Evolutionary conservation across 768 basidiomycete species (phyloP), one percentile per base, ranked within the genome.

Genomic region (Suillus tomentosus): DNA sequence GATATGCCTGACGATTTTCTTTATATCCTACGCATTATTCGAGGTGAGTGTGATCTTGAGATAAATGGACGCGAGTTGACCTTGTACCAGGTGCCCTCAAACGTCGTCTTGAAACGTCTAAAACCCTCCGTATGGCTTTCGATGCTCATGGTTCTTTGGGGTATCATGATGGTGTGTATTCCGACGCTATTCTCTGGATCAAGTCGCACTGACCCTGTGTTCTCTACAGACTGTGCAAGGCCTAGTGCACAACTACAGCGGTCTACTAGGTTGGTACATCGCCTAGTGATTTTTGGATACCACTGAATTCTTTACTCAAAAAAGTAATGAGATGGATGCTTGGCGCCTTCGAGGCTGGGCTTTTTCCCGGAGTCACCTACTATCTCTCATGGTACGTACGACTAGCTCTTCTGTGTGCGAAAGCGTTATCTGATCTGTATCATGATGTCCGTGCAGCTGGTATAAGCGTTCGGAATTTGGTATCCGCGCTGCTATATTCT

Each of bases 81-180:
- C 45, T 48, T 40, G 24, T 27, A 42, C 24, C 60, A 82, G 81
- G 84, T 91, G 36, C 91, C 91, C 3, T 89, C 87, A 15, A 91
- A 91, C 65, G 76, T 90, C 3, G 86, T 90, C 71, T 76, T 91
- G 59, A 91, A 91, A 71, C 84, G 89, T 40, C 79, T 91, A 39
- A 81, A 90, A 1, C 92, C 91, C 0, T 91, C 90, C 3, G 73
- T 94, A 42, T 93, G 91, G 91, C 77, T 94, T 6, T 90, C 89
- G 6, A 64, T 81, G 34, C 79, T 92, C 60, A 92, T 94, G 91
- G 66, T 90, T 3, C 68, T 85, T 19, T 91, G 90, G 89, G 90
- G 90, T 3, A 67, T 91, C 37, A 86, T 87, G 80, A 91, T 91
- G 90, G 89, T 89, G 61, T 59, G 78, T 55, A 10, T 58, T 53